Conservation (phyloP, 352 stramenopile genomes). For the Elongisporangium undulatum region DNA sequence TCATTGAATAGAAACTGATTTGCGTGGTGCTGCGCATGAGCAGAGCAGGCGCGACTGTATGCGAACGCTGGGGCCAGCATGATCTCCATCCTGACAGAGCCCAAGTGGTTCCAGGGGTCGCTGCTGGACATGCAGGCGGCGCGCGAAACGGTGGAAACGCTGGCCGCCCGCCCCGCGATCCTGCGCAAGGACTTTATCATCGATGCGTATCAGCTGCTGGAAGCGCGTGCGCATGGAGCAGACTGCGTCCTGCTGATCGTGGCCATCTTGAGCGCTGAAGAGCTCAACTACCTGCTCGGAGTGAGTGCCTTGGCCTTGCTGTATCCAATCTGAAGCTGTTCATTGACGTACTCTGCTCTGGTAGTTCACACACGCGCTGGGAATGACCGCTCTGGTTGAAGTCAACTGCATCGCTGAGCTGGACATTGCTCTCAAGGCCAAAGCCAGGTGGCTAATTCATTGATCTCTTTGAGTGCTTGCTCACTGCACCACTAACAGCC, state of each 20-base stretch:
- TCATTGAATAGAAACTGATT: neutral
- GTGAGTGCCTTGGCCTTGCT: constrained; percentile 13
- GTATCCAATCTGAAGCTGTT: neutral
- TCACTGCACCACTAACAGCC: too few relatives aligned
- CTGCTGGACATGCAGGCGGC: constrained; percentile 82
- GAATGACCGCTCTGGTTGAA: constrained; percentile 98
- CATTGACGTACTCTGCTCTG: neutral
- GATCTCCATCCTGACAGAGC: constrained; percentile 97
- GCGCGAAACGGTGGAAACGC: constrained; percentile 38
- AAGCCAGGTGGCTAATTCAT: constrained; percentile 50
- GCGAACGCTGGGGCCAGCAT: constrained; percentile 91
- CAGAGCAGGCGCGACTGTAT: constrained; percentile 92
- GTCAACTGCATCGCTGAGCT: constrained; percentile 95
- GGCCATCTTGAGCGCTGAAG: constrained; percentile 73
- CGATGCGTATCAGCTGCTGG: constrained; percentile 92
- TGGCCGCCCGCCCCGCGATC: constrained; percentile 57
- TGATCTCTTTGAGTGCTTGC: neutral
- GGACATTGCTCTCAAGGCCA: constrained; percentile 89
- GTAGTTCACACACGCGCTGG: constrained; percentile 82
- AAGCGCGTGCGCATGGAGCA: constrained; percentile 92
- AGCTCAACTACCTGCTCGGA: constrained; percentile 56
- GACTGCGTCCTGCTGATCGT: constrained; percentile 99
- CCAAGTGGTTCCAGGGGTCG: constrained; percentile 96
- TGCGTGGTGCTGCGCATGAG: constrained; percentile 9
- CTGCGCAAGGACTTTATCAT: constrained; percentile 96